A percentile compares a stretch with the other conserved stretches of the same genome.
Conservation (phyloP, 306 rosid species). For the Calophaca sinica region DNA sequence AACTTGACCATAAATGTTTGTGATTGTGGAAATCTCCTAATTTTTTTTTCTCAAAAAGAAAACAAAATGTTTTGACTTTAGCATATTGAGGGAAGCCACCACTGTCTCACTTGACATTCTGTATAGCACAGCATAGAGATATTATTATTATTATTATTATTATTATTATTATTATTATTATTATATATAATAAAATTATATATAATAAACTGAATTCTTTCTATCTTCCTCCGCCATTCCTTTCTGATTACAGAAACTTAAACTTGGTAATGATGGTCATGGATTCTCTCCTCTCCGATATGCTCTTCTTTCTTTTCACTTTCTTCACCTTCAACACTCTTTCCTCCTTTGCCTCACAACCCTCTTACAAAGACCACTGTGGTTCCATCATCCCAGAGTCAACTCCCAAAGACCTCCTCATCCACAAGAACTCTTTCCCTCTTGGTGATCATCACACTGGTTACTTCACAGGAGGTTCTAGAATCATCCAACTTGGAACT, state of each 20-base stretch:
- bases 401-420: not conserved
- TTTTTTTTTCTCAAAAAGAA: not conserved
- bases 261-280: slow-evolving; percentile 36
- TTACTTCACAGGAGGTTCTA: slow-evolving; percentile 51
- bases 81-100: not conserved
- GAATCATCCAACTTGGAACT: slow-evolving; percentile 21
- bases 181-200: not conserved
- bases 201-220: not conserved
- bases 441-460: slow-evolving; percentile 29
- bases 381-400: slow-evolving; percentile 49
- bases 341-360: slow-evolving; percentile 34
- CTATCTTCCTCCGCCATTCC: slow-evolving; percentile 18
- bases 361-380: slow-evolving; percentile 55
- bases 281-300: slow-evolving; percentile 45
- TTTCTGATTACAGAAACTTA: not conserved
- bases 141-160: no score
- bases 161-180: not conserved
- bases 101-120: not conserved
- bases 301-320: slow-evolving; percentile 39
- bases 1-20: no score
- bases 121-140: not conserved
- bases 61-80: not conserved
- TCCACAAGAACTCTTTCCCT: slow-evolving; percentile 9
- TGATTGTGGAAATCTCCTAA: not conserved
- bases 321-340: not conserved